phyloP scores from a whole-genome alignment of 139 green algal genomes.

The Chlamydomonas sphaeroides region DNA sequence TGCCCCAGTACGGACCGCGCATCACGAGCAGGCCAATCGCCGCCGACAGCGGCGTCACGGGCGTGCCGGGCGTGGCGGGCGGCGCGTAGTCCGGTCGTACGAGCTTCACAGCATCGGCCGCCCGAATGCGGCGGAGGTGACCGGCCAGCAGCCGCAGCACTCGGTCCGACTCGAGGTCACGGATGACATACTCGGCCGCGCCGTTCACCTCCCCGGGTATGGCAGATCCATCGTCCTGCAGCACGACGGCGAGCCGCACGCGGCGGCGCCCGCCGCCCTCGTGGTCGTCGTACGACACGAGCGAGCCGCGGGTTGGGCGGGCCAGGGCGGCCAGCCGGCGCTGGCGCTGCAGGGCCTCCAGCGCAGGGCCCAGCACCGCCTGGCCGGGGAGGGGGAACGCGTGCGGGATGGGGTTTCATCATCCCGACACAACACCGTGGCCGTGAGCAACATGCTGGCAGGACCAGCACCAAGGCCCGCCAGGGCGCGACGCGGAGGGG shows the following conservation, averaged over 20 bases:
- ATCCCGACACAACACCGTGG: no score
- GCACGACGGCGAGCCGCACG: constrained; percentile 3
- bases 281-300: constrained; percentile 23
- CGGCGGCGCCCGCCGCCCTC: neutral
- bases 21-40: constrained; percentile 28
- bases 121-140: constrained; percentile 11
- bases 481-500: no score
- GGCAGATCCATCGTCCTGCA: neutral
- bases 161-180: constrained; percentile 46
- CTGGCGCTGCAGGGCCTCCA: constrained; percentile 8
- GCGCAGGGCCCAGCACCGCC: neutral
- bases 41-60: constrained; percentile 44
- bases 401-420: no score
- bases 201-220: neutral
- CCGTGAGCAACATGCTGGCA: no score
- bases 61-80: constrained; percentile 28
- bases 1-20: constrained; percentile 5
- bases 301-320: constrained; percentile 4
- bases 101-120: constrained; percentile 16
- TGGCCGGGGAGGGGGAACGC: no score
- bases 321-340: neutral
- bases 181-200: constrained; percentile 1
- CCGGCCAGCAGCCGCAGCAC: constrained; percentile 31
- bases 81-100: constrained; percentile 49
- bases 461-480: no score